phyloP scores from a whole-genome alignment of 768 basidiomycete species.

The Tylopilus plumbeoviolaceoides region DNA sequence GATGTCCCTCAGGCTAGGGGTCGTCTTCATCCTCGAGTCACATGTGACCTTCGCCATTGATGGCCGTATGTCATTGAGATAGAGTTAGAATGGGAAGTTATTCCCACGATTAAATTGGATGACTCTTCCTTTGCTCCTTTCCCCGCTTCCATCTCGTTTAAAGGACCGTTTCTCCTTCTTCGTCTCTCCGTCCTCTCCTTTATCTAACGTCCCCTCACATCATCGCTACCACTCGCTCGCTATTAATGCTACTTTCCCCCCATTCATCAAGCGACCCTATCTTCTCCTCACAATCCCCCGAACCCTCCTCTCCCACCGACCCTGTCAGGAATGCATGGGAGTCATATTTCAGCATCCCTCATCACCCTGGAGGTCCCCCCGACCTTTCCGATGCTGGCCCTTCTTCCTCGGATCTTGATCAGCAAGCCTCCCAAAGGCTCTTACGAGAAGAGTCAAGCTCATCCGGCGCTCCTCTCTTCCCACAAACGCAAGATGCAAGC shows the following conservation, averaged over 20 bases:
- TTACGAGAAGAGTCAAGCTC: constrained; percentile 3
- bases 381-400: not conserved
- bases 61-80: too few species aligned
- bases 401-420: constrained; percentile 27
- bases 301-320: constrained; percentile 8
- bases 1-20: too few species aligned
- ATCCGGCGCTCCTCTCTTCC: not conserved
- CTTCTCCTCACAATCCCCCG: constrained; percentile 6
- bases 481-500: constrained; percentile 15
- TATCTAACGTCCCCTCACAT: not conserved
- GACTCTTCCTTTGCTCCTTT: constrained; percentile 12
- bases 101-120: constrained; percentile 21
- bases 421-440: constrained; percentile 18
- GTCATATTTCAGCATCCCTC: not conserved
- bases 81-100: not conserved
- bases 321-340: constrained; percentile 11
- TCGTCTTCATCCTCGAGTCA: too few species aligned
- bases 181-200: not conserved
- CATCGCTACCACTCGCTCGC: not conserved
- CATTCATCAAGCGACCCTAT: not conserved
- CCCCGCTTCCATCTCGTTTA: not conserved
- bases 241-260: not conserved
- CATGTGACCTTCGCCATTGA: too few species aligned
- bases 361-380: not conserved
- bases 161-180: not conserved